Base-by-base conservation (phyloP, 441 rosid genomes). In the Theobroma grandiflorum region DNA sequence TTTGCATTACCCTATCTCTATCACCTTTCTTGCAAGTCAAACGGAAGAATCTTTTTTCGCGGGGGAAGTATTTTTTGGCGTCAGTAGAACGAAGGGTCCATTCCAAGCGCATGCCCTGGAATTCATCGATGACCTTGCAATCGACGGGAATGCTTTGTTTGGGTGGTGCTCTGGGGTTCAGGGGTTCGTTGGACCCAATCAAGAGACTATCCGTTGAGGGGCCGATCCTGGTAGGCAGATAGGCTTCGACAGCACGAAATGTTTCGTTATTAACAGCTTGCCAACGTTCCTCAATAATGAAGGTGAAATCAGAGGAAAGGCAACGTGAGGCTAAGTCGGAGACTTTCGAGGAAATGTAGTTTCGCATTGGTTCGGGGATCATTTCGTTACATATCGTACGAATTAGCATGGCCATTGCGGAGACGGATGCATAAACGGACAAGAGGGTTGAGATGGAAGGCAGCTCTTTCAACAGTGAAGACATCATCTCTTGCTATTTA, bases 211-310 rank as follows among this genome's bases (percentile, higher is more conserved):
- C 71, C 0, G 88, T 78, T 22, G 81, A 43, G 20, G 75, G 57
- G 20, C 85, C 83, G 0, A 83, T 37, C 33, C 47, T 62, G n/a
- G 88, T 85, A 0, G 88, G 86, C n/a, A 85, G 79, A 62, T 87
- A 87, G 37, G 79, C 78, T 63, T 83, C 81, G 2, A 72, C 64
- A 0, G 90, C 85, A 6, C 86, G 81, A 11, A 77, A 87, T 4
- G 88, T 85, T 72, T 87, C 85, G 69, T 83, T 87, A 8, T 45
- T 33, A 37, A 85, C 85, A 9, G 87, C 87, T 53, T 87, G 77
- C 89, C 89, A 85, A 3, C 85, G 82, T 47, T 87, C 88, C 64
- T 85, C 88, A 6, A 87, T 80, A 10, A 85, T 35, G 66, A 81
- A 87, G 22, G 85, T 85, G 81, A 83, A 87, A 18, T 81, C 82